Base-by-base conservation (phyloP, 108 stramenopile genomes). In the Cyclostephanos invisitatus region DNA sequence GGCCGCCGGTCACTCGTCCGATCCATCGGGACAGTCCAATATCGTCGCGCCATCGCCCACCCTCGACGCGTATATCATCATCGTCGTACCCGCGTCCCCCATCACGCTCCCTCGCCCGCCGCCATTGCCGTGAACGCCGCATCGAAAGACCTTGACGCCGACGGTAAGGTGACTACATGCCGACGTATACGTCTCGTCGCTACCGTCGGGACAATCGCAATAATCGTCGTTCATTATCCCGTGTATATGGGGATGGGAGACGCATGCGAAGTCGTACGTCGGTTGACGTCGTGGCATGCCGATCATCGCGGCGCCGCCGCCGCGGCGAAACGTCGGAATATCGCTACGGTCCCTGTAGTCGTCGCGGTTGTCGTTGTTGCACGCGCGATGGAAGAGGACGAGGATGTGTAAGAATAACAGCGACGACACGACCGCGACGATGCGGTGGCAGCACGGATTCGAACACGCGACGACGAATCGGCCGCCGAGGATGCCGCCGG, bases 201-300 rank as follows among this genome's bases (percentile, higher is more conserved):
- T 79, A 37, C 90, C 90, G 77, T 91, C 86, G 5, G 74, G 70
- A 63, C 90, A 91, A 79, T 91, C 90, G 57, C 90, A 91, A 42
- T 89, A 91, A 74, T 89, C 84, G 69, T 91, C 90, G 69, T 91
- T 91, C 12, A 81, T 14, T 62, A 79, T 40, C 7, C 87, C 89
- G 47, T 24, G 32, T 7, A 64, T 21, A 0, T 25, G 2, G 9
- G 68, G 68, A 55, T 77, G 28, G 38, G 15, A 50, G 10, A 10
- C 46, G 63, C 75, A 77, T 0, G 9, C 12, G 47, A 77, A 77
- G 62, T 77, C 59, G 44, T 63, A 49, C 40, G 40, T 40, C 40
- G 40, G 40, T 1, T 3, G 40, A 1, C 7, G 7, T 40, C 40
- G 40, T 40, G n/a, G n/a, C n/a, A n/a, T n/a, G n/a, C n/a, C n/a